These are phyloP conservation scores for Halenospora varia DNA, from an alignment of 495 filamentous ascomycete species.

Conservation along the genomic window DNA sequence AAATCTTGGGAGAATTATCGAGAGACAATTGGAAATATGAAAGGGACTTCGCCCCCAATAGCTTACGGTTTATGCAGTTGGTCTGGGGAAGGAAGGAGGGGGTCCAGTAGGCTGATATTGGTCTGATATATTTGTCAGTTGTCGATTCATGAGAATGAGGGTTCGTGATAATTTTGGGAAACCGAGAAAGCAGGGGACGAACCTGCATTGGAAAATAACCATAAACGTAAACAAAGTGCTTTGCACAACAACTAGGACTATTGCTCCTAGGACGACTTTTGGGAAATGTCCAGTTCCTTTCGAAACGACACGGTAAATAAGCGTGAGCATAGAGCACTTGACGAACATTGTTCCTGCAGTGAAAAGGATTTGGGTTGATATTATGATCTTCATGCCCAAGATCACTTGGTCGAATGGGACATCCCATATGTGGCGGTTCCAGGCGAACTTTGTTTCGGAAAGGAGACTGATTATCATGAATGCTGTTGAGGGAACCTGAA, in stretches of 20 bases:
- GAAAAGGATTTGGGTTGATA: constrained; percentile 12
- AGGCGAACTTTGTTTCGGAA: constrained; percentile 38
- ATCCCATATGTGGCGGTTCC: constrained; percentile 44
- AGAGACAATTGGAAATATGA: too few species aligned
- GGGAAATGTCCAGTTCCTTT: constrained; percentile 20
- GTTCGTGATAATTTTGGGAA: too few species aligned
- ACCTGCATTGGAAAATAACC: constrained; percentile 55
- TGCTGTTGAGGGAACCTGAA: constrained; percentile 26
- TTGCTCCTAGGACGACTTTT: constrained; percentile 27
- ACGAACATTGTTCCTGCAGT: not conserved
- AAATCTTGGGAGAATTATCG: too few species aligned
- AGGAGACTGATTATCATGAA: constrained; percentile 39
- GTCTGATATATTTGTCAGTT: constrained; percentile 31
- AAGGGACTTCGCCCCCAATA: too few species aligned
- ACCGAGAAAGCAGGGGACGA: constrained; percentile 18
- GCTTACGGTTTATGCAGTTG: constrained; percentile 50
- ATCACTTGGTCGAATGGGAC: not conserved
- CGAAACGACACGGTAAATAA: constrained; percentile 33
- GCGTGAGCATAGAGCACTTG: constrained; percentile 22
- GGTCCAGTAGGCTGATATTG: constrained; percentile 50
- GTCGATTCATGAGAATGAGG: too few species aligned
- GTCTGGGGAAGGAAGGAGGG: constrained; percentile 27
- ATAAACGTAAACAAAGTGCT: constrained; percentile 43
- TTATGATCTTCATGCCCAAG: not conserved
- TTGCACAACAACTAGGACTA: constrained; percentile 26